phyloP scores from a whole-genome alignment of 345 rosid species.

The Raphanus raphanistrum region DNA sequence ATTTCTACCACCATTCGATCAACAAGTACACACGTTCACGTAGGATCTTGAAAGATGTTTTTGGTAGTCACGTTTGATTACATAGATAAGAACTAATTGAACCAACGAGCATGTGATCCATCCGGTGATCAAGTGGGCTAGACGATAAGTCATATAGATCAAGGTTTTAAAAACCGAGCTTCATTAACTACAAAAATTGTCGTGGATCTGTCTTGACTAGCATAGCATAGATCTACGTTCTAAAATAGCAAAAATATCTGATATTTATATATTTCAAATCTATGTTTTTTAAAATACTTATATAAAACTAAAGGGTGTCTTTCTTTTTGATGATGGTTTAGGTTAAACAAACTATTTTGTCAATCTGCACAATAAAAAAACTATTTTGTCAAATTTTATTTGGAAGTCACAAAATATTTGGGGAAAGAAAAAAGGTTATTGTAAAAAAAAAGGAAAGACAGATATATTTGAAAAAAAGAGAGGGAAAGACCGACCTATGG shows the following conservation, averaged over 20 bases:
- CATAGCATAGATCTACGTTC: background rate
- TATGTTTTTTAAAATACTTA: background rate
- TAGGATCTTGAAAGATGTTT: background rate
- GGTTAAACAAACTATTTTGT: no score
- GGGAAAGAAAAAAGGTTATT: no score
- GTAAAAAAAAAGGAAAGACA: no score
- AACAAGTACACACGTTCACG: background rate
- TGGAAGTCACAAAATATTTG: no score
- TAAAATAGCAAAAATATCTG: background rate
- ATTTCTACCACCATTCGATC: background rate
- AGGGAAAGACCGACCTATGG: background rate
- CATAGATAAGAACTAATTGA: background rate
- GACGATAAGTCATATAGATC: background rate
- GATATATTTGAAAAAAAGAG: no score
- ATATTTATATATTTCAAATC: background rate
- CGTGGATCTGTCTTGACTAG: background rate
- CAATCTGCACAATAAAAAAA: no score
- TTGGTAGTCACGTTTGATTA: background rate
- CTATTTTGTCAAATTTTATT: no score
- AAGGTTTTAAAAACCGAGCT: background rate
- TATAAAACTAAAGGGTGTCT: no score
- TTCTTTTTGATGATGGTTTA: no score
- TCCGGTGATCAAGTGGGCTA: background rate
- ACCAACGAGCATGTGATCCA: background rate
- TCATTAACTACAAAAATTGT: background rate